phyloP scores from a whole-genome alignment of 495 filamentous ascomycete genomes.

The Penicillium desertorum region DNA sequence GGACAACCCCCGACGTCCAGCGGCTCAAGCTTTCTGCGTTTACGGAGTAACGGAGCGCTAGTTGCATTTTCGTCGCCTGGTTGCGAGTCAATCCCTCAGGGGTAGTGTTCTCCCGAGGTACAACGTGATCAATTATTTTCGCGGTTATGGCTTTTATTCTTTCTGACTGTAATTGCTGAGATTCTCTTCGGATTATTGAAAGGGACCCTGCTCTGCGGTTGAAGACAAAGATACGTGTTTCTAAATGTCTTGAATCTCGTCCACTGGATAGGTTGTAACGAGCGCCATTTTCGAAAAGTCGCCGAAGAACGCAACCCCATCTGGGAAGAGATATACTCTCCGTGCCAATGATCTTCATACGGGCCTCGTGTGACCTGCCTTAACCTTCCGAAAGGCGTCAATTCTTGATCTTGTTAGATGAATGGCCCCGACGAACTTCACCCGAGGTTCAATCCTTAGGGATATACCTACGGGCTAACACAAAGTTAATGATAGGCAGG shows the following conservation, averaged over 20 bases:
- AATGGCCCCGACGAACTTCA: neutral
- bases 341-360: neutral
- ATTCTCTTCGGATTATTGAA: neutral
- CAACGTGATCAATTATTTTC: neutral
- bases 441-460: neutral
- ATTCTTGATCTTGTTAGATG: neutral
- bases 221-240: neutral
- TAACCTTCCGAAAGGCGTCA: neutral
- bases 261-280: neutral
- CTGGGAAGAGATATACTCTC: slow-evolving; percentile 4
- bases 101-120: neutral
- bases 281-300: neutral
- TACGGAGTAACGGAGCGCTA: neutral
- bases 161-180: neutral
- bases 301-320: slow-evolving; percentile 6
- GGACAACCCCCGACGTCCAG: neutral
- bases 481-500: neutral
- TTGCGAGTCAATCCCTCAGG: slow-evolving; percentile 1
- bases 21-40: neutral
- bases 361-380: neutral
- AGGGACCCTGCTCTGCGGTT: neutral
- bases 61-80: neutral
- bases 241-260: neutral
- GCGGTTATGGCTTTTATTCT: neutral
- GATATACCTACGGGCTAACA: neutral